phyloP scores from a whole-genome alignment of 148 eudicot genomes.

The Persicaria tinctoria region DNA sequence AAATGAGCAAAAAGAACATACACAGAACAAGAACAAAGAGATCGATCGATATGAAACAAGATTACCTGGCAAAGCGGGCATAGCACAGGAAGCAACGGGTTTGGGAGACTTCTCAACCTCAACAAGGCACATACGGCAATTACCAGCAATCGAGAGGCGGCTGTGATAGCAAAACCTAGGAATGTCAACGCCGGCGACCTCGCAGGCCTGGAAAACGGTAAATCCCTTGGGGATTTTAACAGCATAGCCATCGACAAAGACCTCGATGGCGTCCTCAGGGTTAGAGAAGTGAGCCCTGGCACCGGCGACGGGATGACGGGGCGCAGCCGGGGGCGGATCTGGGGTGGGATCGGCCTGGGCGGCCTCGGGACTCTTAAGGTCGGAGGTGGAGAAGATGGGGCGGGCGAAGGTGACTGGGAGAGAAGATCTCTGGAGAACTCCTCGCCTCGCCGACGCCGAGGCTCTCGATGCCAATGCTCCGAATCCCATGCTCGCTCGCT shows the following conservation, averaged over 20 bases:
- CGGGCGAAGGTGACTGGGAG: slow-evolving; percentile 18
- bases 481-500: slow-evolving; percentile 1
- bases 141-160: no score
- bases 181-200: no score
- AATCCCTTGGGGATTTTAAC: no score
- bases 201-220: no score
- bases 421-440: background rate
- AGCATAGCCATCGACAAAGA: slow-evolving; percentile 72
- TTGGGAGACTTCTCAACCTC: no score
- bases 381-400: slow-evolving; percentile 55
- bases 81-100: no score
- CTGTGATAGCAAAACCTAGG: no score
- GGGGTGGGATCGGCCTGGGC: slow-evolving; percentile 29
- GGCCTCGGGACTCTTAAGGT: slow-evolving; percentile 43
- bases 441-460: slow-evolving; percentile 2
- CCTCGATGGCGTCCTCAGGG: slow-evolving; percentile 88
- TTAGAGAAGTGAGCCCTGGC: slow-evolving; percentile 74
- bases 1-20: slow-evolving; percentile 48
- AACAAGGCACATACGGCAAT: no score
- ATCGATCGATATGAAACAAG: background rate
- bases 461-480: slow-evolving; percentile 11
- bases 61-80: no score
- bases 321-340: slow-evolving; percentile 38
- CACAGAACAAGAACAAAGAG: background rate
- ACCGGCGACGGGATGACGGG: slow-evolving; percentile 48